A percentile compares a stretch with the other conserved stretches of the same genome.
These are phyloP conservation scores for Crithidia sp. DNA, from an alignment of 208 protist species.

Conservation along the genomic window DNA sequence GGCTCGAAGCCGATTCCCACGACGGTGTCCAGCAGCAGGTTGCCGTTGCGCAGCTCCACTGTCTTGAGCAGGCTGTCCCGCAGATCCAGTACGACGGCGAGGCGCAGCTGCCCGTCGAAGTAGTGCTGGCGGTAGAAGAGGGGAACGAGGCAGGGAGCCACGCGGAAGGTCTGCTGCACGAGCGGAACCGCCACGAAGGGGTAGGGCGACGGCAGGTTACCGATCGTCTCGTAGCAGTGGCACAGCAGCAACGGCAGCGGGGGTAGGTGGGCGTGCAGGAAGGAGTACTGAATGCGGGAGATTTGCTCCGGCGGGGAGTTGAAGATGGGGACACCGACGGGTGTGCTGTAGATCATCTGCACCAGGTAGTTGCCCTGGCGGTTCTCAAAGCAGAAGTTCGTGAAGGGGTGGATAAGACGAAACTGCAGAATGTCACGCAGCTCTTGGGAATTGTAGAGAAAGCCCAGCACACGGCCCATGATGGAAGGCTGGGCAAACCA, in stretches of 20 bases:
- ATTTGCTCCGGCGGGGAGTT: slow-evolving; percentile 35
- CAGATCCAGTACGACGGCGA: slow-evolving; percentile 61
- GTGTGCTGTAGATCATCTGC: slow-evolving; percentile 55
- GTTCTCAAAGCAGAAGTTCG: slow-evolving; percentile 61
- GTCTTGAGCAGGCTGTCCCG: slow-evolving; percentile 64
- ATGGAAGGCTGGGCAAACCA: slow-evolving; percentile 47
- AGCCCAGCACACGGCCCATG: slow-evolving; percentile 37
- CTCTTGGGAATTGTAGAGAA: slow-evolving; percentile 37
- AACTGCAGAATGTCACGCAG: slow-evolving; percentile 54
- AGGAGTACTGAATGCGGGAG: slow-evolving; percentile 59
- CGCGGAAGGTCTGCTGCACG: slow-evolving; percentile 60
- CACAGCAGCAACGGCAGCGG: slow-evolving; percentile 65
- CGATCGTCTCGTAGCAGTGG: slow-evolving; percentile 64
- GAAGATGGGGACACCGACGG: slow-evolving; percentile 44
- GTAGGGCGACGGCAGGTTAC: slow-evolving; percentile 59
- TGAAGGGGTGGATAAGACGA: slow-evolving; percentile 55
- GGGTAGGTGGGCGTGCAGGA: slow-evolving; percentile 43
- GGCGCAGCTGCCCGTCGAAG: slow-evolving; percentile 50
- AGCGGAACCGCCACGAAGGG: slow-evolving; percentile 58
- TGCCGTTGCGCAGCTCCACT: slow-evolving; percentile 53
- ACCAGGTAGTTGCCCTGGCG: slow-evolving; percentile 54
- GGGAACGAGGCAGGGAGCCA: slow-evolving; percentile 47
- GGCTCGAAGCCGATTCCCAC: slow-evolving; percentile 58
- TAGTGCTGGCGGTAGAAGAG: slow-evolving; percentile 63
- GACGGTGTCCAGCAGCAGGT: slow-evolving; percentile 45